These are phyloP conservation scores for Penicillium glabrum DNA, from an alignment of 2,329 filamentous ascomycete species.

Conservation along the genomic window DNA sequence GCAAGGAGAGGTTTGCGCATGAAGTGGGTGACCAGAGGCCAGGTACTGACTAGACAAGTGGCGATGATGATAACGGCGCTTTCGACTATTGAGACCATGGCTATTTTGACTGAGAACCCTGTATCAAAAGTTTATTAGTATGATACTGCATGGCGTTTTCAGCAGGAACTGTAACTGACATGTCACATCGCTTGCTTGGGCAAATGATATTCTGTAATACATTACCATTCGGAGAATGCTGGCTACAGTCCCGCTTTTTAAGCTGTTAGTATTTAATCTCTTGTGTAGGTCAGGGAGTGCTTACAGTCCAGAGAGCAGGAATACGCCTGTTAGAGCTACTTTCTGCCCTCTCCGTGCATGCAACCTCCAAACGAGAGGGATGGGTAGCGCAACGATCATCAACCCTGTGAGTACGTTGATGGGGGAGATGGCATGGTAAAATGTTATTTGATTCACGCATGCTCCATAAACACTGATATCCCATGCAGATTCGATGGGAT, in stretches of 20 bases:
- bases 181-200: constrained; percentile 9
- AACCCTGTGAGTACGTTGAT: constrained; percentile 12
- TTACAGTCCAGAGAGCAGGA: constrained; percentile 24
- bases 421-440: constrained; percentile 21
- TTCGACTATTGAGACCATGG: constrained; percentile 20
- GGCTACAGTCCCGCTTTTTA: constrained; percentile 17
- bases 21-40: constrained; percentile 17
- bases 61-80: constrained; percentile 23
- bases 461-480: constrained; percentile 9
- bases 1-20: background rate
- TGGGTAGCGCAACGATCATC: constrained; percentile 8
- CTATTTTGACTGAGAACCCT: constrained; percentile 20
- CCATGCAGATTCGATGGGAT: constrained; percentile 20
- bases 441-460: constrained; percentile 18
- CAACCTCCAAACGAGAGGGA: constrained; percentile 15
- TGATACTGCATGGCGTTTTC: background rate
- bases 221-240: constrained; percentile 18
- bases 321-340: constrained; percentile 21
- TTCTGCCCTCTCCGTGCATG: constrained; percentile 13
- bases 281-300: background rate
- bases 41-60: constrained; percentile 21
- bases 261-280: background rate
- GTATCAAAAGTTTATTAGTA: background rate
- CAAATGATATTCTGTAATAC: constrained; percentile 7
- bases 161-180: constrained; percentile 9